These are phyloP conservation scores for Rosellinia necatrix DNA, from an alignment of 2,329 filamentous ascomycete genomes.

Conservation along the genomic window DNA sequence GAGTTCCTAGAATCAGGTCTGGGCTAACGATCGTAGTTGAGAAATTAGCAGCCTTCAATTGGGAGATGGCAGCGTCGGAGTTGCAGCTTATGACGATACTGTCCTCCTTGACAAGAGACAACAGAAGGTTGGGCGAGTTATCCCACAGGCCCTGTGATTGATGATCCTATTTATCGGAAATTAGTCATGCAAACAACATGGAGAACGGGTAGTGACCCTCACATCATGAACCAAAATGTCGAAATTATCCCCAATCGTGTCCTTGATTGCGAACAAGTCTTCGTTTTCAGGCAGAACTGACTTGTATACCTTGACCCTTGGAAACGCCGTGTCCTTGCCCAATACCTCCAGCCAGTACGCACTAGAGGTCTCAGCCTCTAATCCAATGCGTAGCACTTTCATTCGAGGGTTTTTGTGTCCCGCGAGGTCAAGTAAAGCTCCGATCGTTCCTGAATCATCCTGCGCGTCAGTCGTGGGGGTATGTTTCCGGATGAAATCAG, in stretches of 20 bases:
- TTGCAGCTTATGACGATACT: neutral
- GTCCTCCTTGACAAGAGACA: neutral
- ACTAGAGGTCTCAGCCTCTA: too few relatives aligned
- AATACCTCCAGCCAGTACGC: neutral
- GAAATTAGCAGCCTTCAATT: neutral
- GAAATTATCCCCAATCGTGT: neutral
- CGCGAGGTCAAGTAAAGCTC: slow-evolving; percentile 7
- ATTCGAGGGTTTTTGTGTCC: slow-evolving; percentile 13
- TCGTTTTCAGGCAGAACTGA: neutral
- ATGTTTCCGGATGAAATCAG: neutral
- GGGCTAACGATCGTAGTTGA: neutral
- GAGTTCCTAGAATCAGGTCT: neutral
- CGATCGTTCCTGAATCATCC: neutral
- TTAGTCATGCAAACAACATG: neutral
- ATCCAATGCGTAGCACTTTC: neutral
- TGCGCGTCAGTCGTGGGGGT: neutral
- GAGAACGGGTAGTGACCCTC: neutral
- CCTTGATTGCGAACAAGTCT: neutral
- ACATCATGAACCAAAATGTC: slow-evolving; percentile 1
- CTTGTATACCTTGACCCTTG: neutral
- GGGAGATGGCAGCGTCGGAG: neutral
- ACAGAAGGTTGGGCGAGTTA: neutral
- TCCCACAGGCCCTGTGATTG: neutral
- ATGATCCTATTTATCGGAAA: neutral
- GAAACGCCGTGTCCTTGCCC: neutral